A percentile compares a stretch with the other conserved stretches of the same genome.
These are phyloP conservation scores for Glycine latifolia DNA, from an alignment of 306 rosid genomes.

Conservation along the genomic window DNA sequence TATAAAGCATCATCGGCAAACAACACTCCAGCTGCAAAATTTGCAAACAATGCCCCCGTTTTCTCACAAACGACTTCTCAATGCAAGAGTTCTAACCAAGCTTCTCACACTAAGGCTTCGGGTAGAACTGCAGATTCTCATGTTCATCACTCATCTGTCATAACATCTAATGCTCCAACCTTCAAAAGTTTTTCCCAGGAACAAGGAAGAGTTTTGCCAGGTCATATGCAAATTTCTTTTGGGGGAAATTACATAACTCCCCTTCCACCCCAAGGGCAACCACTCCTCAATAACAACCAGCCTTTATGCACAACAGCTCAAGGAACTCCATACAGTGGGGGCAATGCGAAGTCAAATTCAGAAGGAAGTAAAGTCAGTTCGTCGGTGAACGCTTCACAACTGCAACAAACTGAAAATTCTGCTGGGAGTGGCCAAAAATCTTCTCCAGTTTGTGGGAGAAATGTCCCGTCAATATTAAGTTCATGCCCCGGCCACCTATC, in stretches of 20 bases:
- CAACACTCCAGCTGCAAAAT: conserved; percentile 41
- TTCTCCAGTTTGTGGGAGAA: conserved; percentile 57
- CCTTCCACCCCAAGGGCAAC: conserved; percentile 49
- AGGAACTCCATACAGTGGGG: conserved; percentile 40
- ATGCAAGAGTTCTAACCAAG: conserved; percentile 48
- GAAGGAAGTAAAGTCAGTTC: conserved; percentile 43
- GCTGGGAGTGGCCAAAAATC: conserved; percentile 49
- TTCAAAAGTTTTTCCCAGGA: conserved; percentile 45
- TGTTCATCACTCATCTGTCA: conserved; percentile 28
- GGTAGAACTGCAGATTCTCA: conserved; percentile 47
- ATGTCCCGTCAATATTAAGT: conserved; percentile 58
- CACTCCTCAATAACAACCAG: conserved; percentile 39
- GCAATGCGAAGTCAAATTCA: conserved; percentile 32
- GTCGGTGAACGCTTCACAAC: conserved; percentile 43
- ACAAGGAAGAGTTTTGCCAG: conserved; percentile 55
- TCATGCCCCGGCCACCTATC: conserved; percentile 55
- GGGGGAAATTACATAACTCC: conserved; percentile 56
- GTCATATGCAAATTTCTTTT: conserved; percentile 63
- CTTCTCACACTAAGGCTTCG: conserved; percentile 51
- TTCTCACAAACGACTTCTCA: conserved; percentile 51
- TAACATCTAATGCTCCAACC: conserved; percentile 41
- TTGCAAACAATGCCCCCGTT: conserved; percentile 39
- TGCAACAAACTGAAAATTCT: conserved; percentile 50
- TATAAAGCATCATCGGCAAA: conserved; percentile 45
- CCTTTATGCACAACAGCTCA: conserved; percentile 27